These are phyloP conservation scores for Fusarium scirpi DNA, from an alignment of 2,329 filamentous ascomycete genomes.

Conservation along the genomic window DNA sequence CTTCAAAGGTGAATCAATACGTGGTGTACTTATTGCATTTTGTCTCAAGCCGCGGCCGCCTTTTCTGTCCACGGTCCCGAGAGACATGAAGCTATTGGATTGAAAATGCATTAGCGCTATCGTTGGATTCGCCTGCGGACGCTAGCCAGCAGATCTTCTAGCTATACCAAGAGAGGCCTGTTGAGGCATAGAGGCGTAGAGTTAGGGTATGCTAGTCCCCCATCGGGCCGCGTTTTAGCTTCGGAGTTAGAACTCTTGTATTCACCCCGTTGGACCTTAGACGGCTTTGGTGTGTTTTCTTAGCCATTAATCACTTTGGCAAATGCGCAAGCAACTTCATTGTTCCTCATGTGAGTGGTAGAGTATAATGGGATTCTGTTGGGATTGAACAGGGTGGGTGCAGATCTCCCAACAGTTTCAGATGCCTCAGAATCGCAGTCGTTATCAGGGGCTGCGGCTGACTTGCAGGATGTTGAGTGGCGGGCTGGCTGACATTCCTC, in stretches of 20 bases:
- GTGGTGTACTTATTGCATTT: neutral
- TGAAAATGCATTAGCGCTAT: neutral
- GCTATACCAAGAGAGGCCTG: neutral
- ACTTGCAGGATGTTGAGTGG: neutral
- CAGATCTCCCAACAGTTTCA: neutral
- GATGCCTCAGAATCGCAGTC: neutral
- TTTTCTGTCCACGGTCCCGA: neutral
- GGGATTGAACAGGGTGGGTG: neutral
- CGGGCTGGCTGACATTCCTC: neutral
- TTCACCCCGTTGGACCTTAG: neutral
- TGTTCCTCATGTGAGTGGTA: neutral
- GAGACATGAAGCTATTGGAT: neutral
- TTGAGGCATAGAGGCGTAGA: neutral
- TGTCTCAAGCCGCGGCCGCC: neutral
- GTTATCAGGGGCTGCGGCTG: neutral
- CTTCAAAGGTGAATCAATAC: neutral
- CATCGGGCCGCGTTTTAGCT: too few species aligned
- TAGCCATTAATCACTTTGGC: neutral
- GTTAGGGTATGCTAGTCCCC: neutral
- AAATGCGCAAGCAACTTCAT: neutral
- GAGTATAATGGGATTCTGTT: neutral
- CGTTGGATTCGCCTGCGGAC: neutral
- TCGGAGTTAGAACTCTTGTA: neutral
- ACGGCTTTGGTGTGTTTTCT: neutral
- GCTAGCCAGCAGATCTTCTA: neutral